Base-by-base conservation (phyloP, 768 basidiomycete genomes). In the Sarcodon aspratus region DNA sequence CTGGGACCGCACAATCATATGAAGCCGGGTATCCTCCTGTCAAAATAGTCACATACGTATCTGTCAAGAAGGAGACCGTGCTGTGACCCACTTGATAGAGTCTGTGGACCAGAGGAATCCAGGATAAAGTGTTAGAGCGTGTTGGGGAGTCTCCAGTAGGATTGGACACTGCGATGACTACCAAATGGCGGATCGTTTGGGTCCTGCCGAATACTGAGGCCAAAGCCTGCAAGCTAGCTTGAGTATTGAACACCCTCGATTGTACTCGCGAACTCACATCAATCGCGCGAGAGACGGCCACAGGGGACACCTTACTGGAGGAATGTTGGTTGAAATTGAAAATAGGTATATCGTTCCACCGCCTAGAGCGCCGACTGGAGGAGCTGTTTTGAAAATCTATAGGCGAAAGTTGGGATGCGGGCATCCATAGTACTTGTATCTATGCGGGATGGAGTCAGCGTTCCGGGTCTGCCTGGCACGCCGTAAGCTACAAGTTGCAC, bases 1-100 rank as follows among this genome's bases (percentile, higher is more conserved):
- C 52, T 65, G 66, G 46, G 72, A 56, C 46, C 66, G 69, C 48
- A 78, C 63, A 45, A 82, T 69, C 65, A 82, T 66, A 59, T 82
- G 81, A 54, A 74, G 76, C 48, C 74, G 72, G 43, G 82, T 76
- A 44, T 71, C 63, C 40, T 69, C 66, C 81, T 82, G 55, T 46
- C 50, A 47, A 49, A 44, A 35, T 44, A 57, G 43, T 49, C 54
- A 64, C 54, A 63, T 50, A 50, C 13, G 48, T 69, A 40, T 71
- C 64, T 5, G 27, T 71, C 69, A 31, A 76, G 61, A 18, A 63
- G 56, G 42, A 62, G 57, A 71, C 73, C 74, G 45, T 66, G 61
- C 21, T 45, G 63, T 46, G 43, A 51, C 54, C 47, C 58, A 53
- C 52, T 63, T 56, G 57, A 59, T 42, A 50, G 48, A 33, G 57